Evolutionary conservation across 768 basidiomycete genomes (phyloP), one percentile per base, ranked within the genome.

Genomic region (Trametes punicea): DNA sequence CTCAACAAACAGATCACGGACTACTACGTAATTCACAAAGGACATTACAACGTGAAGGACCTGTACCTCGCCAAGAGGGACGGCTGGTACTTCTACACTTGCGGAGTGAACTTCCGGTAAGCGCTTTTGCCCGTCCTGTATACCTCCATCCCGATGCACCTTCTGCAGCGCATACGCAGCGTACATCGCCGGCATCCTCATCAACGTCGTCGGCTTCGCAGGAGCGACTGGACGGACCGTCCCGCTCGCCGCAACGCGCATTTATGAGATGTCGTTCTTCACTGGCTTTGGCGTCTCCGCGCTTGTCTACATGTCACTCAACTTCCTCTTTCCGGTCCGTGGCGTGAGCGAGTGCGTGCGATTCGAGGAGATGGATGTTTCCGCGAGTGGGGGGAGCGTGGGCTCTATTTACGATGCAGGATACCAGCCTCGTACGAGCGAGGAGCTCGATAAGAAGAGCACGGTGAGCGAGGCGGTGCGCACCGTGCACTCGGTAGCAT

Each of bases 171-270:
- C 85, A 8, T 88, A 87, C 57, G 76, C 77, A 0, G 83, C 84
- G 2, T 88, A 89, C 66, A 75, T 87, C 51, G 65, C 83, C 31
- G 89, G 91, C 16, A 89, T 93, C 60, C 75, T 88, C 8, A 86
- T 92, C 69, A 93, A 93, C 67, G 82, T 89, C 13, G 84, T 89
- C 34, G 90, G 88, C 6, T 93, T 93, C 59, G 85, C 83, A 10
- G 87, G 88, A 49, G 85, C 87, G 16, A 85, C 82, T 27, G 87
- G 87, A 7, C 75, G 74, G 34, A 69, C 65, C 0, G 88, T 91
- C 1, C 83, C 87, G 6, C 65, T 85, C 23, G 81, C 79, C 4
- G 88, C 89, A 1, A 88, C 82, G n/a, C 77, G 81, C 51, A 80
- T 89, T 61, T 90, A 87, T 69, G 73, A 85, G 49, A 78, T 91